Base-by-base conservation (phyloP, 2,329 filamentous ascomycete species). In the Dothidotthia symphoricarpi region DNA sequence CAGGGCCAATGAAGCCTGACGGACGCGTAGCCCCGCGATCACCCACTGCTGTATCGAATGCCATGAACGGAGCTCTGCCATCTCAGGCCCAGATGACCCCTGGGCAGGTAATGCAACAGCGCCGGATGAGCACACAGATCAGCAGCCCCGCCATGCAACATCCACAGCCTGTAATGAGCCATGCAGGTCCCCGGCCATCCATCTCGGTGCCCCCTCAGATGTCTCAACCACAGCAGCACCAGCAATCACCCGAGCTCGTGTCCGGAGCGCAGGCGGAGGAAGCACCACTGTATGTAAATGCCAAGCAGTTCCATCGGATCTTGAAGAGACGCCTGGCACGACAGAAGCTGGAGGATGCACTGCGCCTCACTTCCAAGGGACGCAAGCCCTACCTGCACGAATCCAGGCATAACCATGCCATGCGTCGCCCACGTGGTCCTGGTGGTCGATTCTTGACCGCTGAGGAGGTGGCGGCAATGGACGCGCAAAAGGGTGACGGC, bases 251-350 rank as follows among this genome's bases (percentile, higher is more conserved):
- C 6, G 90, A 96, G 63, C 81, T 93, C 56, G 78, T 85, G 1
- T 74, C 84, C 6, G 76, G 74, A 11, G 78, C 78, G 11, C 61
- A 53, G 33, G 82, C 83, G 3, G 93, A 97, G 65, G 93, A 98
- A 63, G 91, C 91, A 0, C 93, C 93, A 0, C 74, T 98, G 1
- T 98, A 98, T 56, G 93, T 98, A 59, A 98, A 98, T 59, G 93
- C 93, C 4, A 98, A 98, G 67, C 93, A 98, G 61, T 98, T 98
- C 55, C 93, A 98, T 64, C 86, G 93, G 16, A 98, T 98, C 32
- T 71, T 98, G 37, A 97, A 98, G 75, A 81, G 93, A 41, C 81
- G 93, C 42, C 88, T 97, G 48, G 93, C 93, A 6, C 81, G 93
- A 24, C 93, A 97, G 68, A 88, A 88, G 64, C 75, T 98, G 12